Evolutionary conservation across 2,329 filamentous ascomycete genomes (phyloP).

Genomic region (Xylariales sp.): DNA sequence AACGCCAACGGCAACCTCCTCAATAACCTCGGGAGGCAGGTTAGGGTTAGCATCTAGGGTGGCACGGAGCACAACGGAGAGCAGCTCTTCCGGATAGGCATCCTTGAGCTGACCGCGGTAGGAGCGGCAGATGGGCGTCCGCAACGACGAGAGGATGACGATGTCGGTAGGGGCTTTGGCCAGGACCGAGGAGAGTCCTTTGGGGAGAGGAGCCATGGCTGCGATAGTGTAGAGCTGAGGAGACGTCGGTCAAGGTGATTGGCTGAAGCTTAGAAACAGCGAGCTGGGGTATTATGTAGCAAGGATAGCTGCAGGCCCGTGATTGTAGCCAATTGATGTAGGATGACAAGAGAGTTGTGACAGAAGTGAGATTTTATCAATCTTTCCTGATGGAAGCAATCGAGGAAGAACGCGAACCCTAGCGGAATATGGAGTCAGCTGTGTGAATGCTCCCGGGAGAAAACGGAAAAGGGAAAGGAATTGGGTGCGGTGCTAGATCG

Average conservation of each 20-base stretch:
- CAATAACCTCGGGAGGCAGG: slow-evolving; percentile 63
- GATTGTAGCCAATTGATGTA: background rate
- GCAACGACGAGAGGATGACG: slow-evolving; percentile 85
- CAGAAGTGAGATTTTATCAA: no score
- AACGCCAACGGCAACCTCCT: slow-evolving; percentile 83
- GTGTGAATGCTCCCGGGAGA: no score
- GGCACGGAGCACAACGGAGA: slow-evolving; percentile 61
- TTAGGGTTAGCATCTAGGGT: slow-evolving; percentile 70
- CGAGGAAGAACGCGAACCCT: no score
- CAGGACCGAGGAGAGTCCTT: slow-evolving; percentile 72
- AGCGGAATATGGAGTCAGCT: no score
- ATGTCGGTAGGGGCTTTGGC: slow-evolving; percentile 75
- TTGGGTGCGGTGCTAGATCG: background rate
- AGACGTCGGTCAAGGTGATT: no score
- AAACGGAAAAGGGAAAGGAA: background rate
- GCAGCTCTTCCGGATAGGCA: slow-evolving; percentile 85
- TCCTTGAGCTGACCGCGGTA: slow-evolving; percentile 83
- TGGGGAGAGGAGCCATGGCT: slow-evolving; percentile 45
- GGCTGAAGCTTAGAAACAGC: no score
- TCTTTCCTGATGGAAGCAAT: no score
- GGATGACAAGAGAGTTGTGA: no score
- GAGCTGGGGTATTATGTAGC: no score
- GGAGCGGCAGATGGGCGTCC: slow-evolving; percentile 79
- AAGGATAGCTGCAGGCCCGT: no score
- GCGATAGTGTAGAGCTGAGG: background rate